Evolutionary conservation across 140 eudicot species (phyloP).

Genomic region (Cichorium intybus): DNA sequence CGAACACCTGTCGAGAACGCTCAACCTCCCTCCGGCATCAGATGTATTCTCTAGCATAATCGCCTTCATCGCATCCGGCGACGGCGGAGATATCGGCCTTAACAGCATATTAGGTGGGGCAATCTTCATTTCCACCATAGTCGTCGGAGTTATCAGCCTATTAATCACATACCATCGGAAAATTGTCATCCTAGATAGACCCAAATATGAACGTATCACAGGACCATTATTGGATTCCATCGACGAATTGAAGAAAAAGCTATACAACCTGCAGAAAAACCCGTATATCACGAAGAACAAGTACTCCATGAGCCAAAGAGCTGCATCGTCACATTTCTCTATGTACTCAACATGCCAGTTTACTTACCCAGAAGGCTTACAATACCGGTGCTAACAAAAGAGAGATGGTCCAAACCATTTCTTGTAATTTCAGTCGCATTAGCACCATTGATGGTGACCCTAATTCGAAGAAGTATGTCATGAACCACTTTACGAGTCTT

Average conservation of each 20-base stretch:
- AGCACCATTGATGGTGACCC: constrained; percentile 52
- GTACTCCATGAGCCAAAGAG: neutral
- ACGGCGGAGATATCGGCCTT: constrained; percentile 68
- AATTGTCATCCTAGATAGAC: constrained; percentile 28
- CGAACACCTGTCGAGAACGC: constrained; percentile 43
- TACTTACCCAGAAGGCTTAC: constrained; percentile 69
- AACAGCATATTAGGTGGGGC: constrained; percentile 82
- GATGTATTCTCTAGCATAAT: constrained; percentile 73
- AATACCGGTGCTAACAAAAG: constrained; percentile 58
- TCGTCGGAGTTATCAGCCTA: constrained; percentile 56
- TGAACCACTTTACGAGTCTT: too few species aligned
- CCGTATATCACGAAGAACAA: constrained; percentile 8
- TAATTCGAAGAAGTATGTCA: too few species aligned
- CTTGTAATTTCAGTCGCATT: constrained; percentile 41
- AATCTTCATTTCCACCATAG: constrained; percentile 53
- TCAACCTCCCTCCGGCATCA: constrained; percentile 61
- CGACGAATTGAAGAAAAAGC: constrained; percentile 49
- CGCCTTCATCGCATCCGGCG: constrained; percentile 53
- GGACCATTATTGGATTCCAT: constrained; percentile 38
- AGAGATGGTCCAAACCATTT: constrained; percentile 62
- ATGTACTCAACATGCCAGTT: constrained; percentile 46
- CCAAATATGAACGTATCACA: constrained; percentile 15
- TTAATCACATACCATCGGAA: constrained; percentile 24
- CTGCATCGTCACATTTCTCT: constrained; percentile 10
- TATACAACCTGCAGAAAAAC: constrained; percentile 9